Base-by-base conservation (phyloP, 2,329 filamentous ascomycete species). In the Arthrobotrys sphaeroides region DNA sequence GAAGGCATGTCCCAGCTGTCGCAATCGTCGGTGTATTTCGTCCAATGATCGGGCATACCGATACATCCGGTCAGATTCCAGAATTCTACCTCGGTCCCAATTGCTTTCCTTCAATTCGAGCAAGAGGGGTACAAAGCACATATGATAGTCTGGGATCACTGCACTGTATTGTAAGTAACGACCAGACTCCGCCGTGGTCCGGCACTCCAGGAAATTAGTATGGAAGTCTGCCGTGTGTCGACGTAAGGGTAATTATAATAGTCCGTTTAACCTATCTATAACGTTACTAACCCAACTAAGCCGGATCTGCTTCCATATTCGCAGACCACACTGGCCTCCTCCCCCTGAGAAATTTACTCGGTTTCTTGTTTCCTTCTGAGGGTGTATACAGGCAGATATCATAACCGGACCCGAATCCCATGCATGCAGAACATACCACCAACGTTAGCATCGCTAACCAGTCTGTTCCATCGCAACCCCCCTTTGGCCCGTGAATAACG, bases 261-360 rank as follows among this genome's bases (percentile, higher is more conserved):
- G 28, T 53, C 43, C 26, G 43, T 65, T 65, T 65, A 65, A 65
- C 61, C 45, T 65, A 53, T 65, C 61, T 53, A 38, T 38, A 49
- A 53, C 45, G 45, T 40, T 64, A 42, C 61, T 53, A 55, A 22
- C 42, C n/a, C 51, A 64, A n/a, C 31, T 36, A 33, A 40, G 28
- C 33, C 43, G 60, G 31, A 38, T 31, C 12, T 31, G 24, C 7
- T 60, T 24, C 36, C 38, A 24, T 22, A 59, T 20, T 42, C 16
- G 22, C 55, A 43, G 22, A 42, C 33, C 31, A 59, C 9, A 42
- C 40, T n/a, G 31, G 22, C 12, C 3, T n/a, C n/a, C n/a, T n/a
- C n/a, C n/a, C 20, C 33, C 26, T 28, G 38, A 24, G 43, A 38
- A 53, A 13, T 2, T 24, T 62, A 36, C 26, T 62, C 38, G 9